phyloP scores from a whole-genome alignment of 2,329 filamentous ascomycete species.

The Diaporthe ilicicola region DNA sequence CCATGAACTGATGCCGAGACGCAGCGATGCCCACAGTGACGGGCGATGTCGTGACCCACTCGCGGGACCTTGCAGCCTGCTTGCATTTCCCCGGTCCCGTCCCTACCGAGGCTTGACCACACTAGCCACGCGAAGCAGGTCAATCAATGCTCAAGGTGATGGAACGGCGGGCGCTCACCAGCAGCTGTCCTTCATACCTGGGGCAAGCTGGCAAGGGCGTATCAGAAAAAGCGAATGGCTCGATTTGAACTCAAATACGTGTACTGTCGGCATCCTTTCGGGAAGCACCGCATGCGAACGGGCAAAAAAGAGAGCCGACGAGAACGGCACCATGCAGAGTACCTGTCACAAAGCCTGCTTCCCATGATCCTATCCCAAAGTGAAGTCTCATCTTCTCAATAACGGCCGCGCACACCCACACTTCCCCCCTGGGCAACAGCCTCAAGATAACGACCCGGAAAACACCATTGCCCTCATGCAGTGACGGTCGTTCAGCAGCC shows the following conservation, averaged over 20 bases:
- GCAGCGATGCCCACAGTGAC: slow-evolving; percentile 17
- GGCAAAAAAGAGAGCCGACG: neutral
- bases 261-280: neutral
- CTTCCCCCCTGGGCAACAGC: neutral
- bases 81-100: slow-evolving; percentile 13
- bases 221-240: neutral
- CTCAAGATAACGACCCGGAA: neutral
- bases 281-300: neutral
- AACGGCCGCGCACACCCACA: neutral
- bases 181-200: neutral
- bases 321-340: neutral
- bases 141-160: neutral
- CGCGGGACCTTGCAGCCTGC: slow-evolving; percentile 4
- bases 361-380: neutral
- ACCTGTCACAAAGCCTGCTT: slow-evolving; percentile 6
- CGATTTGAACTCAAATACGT: neutral
- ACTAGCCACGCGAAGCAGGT: slow-evolving; percentile 8
- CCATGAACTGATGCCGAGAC: slow-evolving; percentile 13
- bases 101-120: neutral
- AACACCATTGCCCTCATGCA: neutral
- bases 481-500: neutral
- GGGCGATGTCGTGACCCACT: slow-evolving; percentile 12
- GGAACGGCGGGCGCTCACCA: no score
- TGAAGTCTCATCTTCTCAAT: neutral
- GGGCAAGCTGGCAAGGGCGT: no score